A percentile compares a stretch with the other conserved stretches of the same genome.
These are phyloP conservation scores for Maudiozyma saulgeensis DNA, from an alignment of 805 yeast genomes.

Conservation along the genomic window DNA sequence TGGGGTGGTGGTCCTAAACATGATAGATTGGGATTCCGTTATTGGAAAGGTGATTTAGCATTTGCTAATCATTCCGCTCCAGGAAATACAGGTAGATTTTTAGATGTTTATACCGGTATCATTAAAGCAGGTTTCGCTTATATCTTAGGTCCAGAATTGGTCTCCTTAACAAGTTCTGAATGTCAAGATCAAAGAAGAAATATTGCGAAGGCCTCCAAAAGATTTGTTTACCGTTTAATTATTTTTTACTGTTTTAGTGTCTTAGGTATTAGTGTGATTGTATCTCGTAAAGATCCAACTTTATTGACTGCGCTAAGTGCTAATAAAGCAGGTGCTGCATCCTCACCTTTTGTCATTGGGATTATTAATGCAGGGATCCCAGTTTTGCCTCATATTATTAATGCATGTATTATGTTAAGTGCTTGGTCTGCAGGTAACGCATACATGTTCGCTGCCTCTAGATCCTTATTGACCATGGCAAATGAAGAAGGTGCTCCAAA, in stretches of 20 bases:
- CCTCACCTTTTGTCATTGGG: constrained; percentile 60
- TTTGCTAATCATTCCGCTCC: constrained; percentile 40
- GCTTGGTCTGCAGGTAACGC: constrained; percentile 43
- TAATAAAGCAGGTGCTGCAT: constrained; percentile 49
- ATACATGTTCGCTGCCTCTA: constrained; percentile 45
- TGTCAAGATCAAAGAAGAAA: constrained; percentile 48
- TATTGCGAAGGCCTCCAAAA: constrained; percentile 51
- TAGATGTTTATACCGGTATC: constrained; percentile 54
- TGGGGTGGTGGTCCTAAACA: constrained; percentile 41
- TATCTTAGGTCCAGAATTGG: constrained; percentile 54
- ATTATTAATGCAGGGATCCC: constrained; percentile 52
- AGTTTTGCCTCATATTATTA: constrained; percentile 51
- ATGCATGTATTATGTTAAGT: constrained; percentile 51
- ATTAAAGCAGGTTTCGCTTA: constrained; percentile 60
- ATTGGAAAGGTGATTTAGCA: constrained; percentile 54
- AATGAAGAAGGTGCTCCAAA: constrained; percentile 44
- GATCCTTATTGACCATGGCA: constrained; percentile 38
- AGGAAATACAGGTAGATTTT: constrained; percentile 53
- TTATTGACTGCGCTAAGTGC: constrained; percentile 39
- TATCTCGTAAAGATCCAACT: constrained; percentile 41
- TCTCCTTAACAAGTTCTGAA: constrained; percentile 51
- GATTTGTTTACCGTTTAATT: constrained; percentile 53
- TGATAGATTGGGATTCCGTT: constrained; percentile 56
- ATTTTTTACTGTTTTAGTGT: constrained; percentile 51
- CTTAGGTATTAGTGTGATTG: constrained; percentile 51